Evolutionary conservation across 768 basidiomycete species (phyloP).

Genomic region (Xanthoconium stramineum): DNA sequence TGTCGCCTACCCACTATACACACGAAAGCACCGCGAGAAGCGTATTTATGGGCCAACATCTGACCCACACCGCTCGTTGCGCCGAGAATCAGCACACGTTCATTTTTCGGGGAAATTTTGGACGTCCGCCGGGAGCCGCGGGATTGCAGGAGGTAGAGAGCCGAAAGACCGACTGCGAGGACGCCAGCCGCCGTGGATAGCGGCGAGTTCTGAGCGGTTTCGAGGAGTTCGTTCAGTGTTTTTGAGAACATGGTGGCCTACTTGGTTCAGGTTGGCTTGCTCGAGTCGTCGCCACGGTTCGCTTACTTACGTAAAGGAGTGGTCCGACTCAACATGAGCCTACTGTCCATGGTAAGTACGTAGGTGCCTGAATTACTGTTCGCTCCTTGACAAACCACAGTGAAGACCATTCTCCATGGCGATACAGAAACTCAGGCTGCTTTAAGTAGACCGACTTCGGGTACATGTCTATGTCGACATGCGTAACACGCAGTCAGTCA

Average conservation of each 20-base stretch:
- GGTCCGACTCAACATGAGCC: too few species aligned
- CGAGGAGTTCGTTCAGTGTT: conserved; percentile 4
- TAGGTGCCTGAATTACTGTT: too few species aligned
- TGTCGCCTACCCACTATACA: conserved; percentile 71
- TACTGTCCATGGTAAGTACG: too few species aligned
- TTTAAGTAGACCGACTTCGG: too few species aligned
- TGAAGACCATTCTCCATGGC: too few species aligned
- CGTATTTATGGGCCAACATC: conserved; percentile 66
- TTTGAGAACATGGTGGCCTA: conserved; percentile 9
- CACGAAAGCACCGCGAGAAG: conserved; percentile 67
- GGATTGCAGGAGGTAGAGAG: conserved; percentile 17
- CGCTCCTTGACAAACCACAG: too few species aligned
- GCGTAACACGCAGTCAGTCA: too few species aligned
- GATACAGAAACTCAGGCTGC: too few species aligned
- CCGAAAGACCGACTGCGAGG: conserved; percentile 14
- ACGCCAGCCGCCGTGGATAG: conserved; percentile 7
- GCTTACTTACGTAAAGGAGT: conserved; percentile 5
- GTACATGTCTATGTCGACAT: too few species aligned
- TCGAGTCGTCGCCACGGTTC: not conserved
- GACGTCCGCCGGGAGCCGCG: conserved; percentile 27
- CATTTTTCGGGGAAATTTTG: conserved; percentile 42
- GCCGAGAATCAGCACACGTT: conserved; percentile 80
- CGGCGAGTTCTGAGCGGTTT: not conserved
- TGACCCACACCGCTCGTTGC: conserved; percentile 83
- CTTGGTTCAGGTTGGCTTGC: too few species aligned